A percentile compares a stretch with the other conserved stretches of the same genome.
These are phyloP conservation scores for Aschersonia sp. DNA, from an alignment of 2,329 filamentous ascomycete genomes.

Conservation along the genomic window DNA sequence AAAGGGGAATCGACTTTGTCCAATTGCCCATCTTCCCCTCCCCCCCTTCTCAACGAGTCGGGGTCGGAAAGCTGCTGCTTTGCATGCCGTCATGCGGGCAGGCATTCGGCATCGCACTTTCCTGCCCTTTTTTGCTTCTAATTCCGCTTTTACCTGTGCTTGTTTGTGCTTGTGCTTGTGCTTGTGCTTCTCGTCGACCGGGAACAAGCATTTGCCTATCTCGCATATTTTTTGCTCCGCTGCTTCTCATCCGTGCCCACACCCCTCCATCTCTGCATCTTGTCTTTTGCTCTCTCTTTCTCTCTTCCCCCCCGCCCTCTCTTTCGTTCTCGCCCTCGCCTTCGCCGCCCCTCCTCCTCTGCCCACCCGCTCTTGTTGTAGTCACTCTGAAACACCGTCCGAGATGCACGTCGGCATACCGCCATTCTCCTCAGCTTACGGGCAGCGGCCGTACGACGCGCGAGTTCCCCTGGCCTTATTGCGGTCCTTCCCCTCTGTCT, in stretches of 20 bases:
- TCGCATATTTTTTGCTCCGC: neutral
- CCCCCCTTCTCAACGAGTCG: too few species aligned
- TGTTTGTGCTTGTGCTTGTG: too few species aligned
- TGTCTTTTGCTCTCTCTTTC: neutral
- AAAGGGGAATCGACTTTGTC: too few species aligned
- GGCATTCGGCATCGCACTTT: too few species aligned
- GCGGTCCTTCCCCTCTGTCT: neutral
- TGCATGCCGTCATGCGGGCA: too few species aligned
- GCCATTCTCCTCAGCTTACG: neutral
- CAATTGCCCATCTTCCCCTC: too few species aligned
- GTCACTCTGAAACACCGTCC: neutral
- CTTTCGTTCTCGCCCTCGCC: neutral
- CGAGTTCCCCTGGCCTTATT: too few species aligned
- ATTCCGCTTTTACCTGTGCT: too few species aligned
- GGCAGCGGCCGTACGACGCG: too few species aligned
- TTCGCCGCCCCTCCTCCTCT: neutral
- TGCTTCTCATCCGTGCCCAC: neutral
- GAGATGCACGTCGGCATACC: neutral
- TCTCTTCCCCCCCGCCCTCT: neutral
- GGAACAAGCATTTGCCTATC: neutral
- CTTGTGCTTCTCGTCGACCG: neutral
- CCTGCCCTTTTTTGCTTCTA: too few species aligned
- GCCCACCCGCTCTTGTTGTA: neutral
- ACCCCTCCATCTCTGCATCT: neutral
- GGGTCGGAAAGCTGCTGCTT: too few species aligned